Base-by-base conservation (phyloP, 345 rosid genomes). In the Rhodamnia rubescens region DNA sequence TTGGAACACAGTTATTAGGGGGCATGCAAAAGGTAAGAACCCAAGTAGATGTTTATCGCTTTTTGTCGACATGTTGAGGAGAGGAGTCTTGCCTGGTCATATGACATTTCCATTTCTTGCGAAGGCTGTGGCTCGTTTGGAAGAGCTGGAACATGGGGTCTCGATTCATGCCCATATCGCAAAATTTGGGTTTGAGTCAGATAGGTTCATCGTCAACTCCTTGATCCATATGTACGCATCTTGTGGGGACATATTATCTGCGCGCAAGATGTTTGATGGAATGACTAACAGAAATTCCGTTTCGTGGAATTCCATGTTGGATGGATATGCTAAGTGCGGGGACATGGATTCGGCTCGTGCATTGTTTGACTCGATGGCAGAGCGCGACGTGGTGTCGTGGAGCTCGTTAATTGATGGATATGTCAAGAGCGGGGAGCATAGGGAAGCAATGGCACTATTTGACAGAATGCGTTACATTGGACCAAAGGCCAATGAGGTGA, bases 401-500 rank as follows among this genome's bases (percentile, higher is more conserved):
- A 96, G 98, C 83, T 93, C 90, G 78, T 86, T 96, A 94, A 92
- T 95, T 26, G 98, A 95, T 88, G 98, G 98, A 75, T 94, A 92
- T 87, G 97, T 92, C 26, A 97, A 95, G 88, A 89, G 86, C 11
- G 91, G 92, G 88, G 93, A 88, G 21, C 90, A 92, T 54, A 87
- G 59, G 29, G 92, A 95, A 89, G 97, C 98, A 6, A 57, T 94
- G 87, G 92, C 86, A 20, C 85, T 95, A n/a, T 95, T 94, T 2
- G 93, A 91, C 84, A 87, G 90, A 85, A 94, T 95, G 95, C 87
- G 86, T 81, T 81, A 1, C 22, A 57, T 52, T 5, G 93, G 95
- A 84, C 89, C 93, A 6, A 90, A 86, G 82, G 95, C 95, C 13
- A 97, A 95, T 57, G 99, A 92, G 87, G 98, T 95, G 47, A 95